Percentiles rank a stretch among this genome's conserved stretches.
phyloP scores from a whole-genome alignment of 345 rosid species.

The Lumnitzera racemosa region DNA sequence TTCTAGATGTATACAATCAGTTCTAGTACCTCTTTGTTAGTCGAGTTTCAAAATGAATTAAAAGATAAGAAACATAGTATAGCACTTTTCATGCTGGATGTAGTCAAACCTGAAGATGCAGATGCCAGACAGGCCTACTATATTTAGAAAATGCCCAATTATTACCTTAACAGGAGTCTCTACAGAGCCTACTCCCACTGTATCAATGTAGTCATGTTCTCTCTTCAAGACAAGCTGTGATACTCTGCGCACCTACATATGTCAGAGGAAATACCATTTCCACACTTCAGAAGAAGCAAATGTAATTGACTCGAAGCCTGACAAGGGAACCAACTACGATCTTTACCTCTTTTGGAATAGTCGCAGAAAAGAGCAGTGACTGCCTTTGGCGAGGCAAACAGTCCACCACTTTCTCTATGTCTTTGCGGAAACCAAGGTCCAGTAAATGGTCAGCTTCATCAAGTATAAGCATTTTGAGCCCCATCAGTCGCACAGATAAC shows the following conservation, averaged over 20 bases:
- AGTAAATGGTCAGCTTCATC: constrained; percentile 96
- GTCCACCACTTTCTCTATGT: constrained; percentile 81
- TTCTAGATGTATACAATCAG: no score
- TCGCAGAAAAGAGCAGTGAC: constrained; percentile 80
- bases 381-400: constrained; percentile 86
- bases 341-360: constrained; percentile 87
- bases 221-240: constrained; percentile 88
- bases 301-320: constrained; percentile 6
- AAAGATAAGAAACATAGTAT: no score
- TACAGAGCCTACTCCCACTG: constrained; percentile 61
- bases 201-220: constrained; percentile 73
- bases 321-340: not conserved
- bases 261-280: constrained; percentile 1
- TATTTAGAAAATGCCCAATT: not conserved
- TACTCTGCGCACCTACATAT: constrained; percentile 73
- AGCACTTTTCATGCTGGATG: no score
- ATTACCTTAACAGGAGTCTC: constrained; percentile 84
- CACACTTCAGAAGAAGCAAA: not conserved
- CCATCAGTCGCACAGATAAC: constrained; percentile 76
- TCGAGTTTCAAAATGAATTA: no score
- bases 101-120: no score
- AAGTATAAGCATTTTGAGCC: constrained; percentile 76
- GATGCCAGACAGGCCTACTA: no score
- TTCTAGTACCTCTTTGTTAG: no score
- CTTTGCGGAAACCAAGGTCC: constrained; percentile 93